Evolutionary conservation across 352 stramenopile genomes (phyloP).

Genomic region (Pilasporangium apinafurcum): DNA sequence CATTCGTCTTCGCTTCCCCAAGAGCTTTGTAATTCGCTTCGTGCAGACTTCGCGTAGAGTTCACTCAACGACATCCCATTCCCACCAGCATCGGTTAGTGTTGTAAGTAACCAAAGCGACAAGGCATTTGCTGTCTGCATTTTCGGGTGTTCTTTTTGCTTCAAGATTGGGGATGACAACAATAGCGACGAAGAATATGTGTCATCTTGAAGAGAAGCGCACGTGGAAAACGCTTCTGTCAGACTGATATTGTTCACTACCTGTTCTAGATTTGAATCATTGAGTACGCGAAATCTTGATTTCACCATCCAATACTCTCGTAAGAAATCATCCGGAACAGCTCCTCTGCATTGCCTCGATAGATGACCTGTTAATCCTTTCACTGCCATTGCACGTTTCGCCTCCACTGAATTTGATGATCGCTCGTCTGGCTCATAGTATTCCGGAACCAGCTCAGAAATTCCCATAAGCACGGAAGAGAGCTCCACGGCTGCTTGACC

Average conservation of each 20-base stretch:
- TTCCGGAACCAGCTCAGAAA: constrained; percentile 30
- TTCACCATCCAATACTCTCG: constrained; percentile 72
- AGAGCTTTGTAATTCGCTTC: not conserved
- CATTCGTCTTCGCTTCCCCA: not conserved
- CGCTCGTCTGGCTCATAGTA: constrained; percentile 20
- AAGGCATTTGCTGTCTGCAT: not conserved
- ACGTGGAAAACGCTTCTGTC: constrained; percentile 38
- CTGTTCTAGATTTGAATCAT: constrained; percentile 13
- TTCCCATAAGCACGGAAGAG: constrained; percentile 39
- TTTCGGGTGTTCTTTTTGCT: not conserved
- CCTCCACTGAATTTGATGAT: constrained; percentile 9
- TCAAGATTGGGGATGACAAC: too few species aligned
- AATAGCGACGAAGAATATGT: not conserved
- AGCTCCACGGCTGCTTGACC: constrained; percentile 48
- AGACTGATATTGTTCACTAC: constrained; percentile 4
- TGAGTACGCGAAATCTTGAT: constrained; percentile 21
- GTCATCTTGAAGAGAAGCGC: not conserved
- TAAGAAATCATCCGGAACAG: constrained; percentile 59
- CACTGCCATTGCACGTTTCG: constrained; percentile 30
- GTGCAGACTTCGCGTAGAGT: not conserved
- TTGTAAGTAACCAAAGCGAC: not conserved
- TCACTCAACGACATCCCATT: constrained; percentile 8
- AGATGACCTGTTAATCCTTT: constrained; percentile 71
- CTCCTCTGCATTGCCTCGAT: constrained; percentile 31
- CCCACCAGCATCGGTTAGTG: not conserved